Percentiles rank a stretch among this genome's conserved stretches.
phyloP scores from a whole-genome alignment of 768 basidiomycete species.

The Kwoniella pini region DNA sequence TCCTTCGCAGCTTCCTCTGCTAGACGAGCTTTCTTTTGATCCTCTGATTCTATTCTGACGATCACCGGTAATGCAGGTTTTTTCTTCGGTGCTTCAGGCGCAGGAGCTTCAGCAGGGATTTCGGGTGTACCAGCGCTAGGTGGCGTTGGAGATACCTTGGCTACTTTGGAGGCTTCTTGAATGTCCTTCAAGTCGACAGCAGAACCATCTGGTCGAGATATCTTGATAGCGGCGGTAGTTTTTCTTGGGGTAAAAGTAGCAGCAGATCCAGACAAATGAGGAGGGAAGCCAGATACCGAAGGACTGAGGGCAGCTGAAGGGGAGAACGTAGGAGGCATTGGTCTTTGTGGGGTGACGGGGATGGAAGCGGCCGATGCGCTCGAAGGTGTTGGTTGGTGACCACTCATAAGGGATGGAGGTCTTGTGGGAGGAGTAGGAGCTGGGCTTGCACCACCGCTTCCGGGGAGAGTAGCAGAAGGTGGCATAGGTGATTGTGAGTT shows the following conservation, averaged over 20 bases:
- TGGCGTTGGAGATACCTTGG: constrained; percentile 54
- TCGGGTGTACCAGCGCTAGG: constrained; percentile 47
- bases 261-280: constrained; percentile 49
- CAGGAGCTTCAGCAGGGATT: constrained; percentile 55
- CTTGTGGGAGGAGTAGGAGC: constrained; percentile 41
- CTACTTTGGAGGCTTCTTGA: constrained; percentile 54
- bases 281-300: constrained; percentile 19
- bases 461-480: constrained; percentile 28
- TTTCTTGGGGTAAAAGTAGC: constrained; percentile 54
- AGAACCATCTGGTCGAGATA: constrained; percentile 58
- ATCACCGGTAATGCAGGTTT: constrained; percentile 41
- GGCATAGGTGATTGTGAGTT: constrained; percentile 30
- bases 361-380: constrained; percentile 24
- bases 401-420: constrained; percentile 32
- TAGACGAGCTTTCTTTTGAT: constrained; percentile 41
- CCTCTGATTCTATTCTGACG: constrained; percentile 50
- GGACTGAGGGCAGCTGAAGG: constrained; percentile 20
- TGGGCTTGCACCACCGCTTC: constrained; percentile 37
- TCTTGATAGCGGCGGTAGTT: constrained; percentile 55
- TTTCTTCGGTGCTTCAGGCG: constrained; percentile 34
- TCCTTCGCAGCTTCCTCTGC: constrained; percentile 40
- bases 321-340: constrained; percentile 30
- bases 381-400: constrained; percentile 33
- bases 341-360: constrained; percentile 36
- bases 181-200: constrained; percentile 58